phyloP scores from a whole-genome alignment of 441 rosid species.

The Euphorbia schlechtendalii region DNA sequence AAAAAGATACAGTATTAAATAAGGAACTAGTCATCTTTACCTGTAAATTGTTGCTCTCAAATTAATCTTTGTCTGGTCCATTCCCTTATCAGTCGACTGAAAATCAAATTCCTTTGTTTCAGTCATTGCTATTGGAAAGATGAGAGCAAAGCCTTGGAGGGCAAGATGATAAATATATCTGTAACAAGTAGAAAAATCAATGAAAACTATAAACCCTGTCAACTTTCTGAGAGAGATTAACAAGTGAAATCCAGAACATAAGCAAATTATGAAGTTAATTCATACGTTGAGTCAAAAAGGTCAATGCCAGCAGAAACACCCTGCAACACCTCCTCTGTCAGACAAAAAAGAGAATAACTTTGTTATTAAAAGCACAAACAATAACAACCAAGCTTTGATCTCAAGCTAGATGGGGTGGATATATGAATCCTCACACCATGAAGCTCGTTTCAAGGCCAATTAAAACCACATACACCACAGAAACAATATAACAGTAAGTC shows the following conservation, averaged over 20 bases:
- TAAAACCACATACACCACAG: no score
- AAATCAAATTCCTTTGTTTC: conserved; percentile 16
- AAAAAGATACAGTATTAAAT: no score
- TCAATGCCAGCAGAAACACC: conserved; percentile 71
- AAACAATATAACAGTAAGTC: neutral
- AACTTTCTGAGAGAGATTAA: conserved; percentile 2
- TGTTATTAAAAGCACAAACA: neutral
- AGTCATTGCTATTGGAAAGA: conserved; percentile 37
- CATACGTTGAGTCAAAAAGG: conserved; percentile 60
- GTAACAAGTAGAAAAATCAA: conserved; percentile 16
- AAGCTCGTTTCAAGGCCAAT: no score
- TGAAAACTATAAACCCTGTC: neutral
- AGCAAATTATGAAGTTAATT: conserved; percentile 8
- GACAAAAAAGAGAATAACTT: neutral
- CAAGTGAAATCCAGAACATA: neutral
- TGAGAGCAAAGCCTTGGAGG: conserved; percentile 60
- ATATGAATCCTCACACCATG: no score
- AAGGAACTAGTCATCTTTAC: conserved; percentile 19
- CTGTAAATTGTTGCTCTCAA: conserved; percentile 54
- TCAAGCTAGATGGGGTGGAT: no score
- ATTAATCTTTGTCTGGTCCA: conserved; percentile 50
- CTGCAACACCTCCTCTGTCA: conserved; percentile 67
- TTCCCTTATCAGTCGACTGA: conserved; percentile 24
- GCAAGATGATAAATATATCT: conserved; percentile 68
- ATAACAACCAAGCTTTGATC: no score